Base-by-base conservation (phyloP, 345 rosid species). In the Pelargonium nanum region DNA sequence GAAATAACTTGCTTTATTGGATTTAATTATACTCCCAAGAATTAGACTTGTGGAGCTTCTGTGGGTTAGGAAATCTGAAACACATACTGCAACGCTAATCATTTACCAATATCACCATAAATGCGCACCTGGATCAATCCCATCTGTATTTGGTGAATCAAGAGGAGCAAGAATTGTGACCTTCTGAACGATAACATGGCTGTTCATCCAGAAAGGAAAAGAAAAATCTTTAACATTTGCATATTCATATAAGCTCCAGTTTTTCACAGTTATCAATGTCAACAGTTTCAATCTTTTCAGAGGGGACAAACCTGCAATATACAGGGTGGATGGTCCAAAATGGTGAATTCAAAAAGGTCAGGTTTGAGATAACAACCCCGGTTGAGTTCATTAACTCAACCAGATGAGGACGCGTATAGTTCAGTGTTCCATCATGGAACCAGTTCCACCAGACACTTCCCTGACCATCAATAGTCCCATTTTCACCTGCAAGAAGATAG, bases 281-380 rank as follows among this genome's bases (percentile, higher is more conserved):
- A 53, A 34, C 69, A 62, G 54, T 21, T 57, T 50, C 68, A 63
- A 54, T 66, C 57, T 57, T 44, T 24, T 22, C 16, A 30, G 48
- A 70, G 56, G 56, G 68, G 53, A 70, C 78, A 63, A 64, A 93
- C 99, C 99, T 93, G 97, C 97, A 87, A 67, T 93, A 93, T 30
- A 93, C 95, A 23, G 99, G 99, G 68, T 93, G 97, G 74, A 93
- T 84, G 65, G 82, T 93, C 99, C 96, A 93, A 74, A 93, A 89
- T 12, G 99, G 99, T 1, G 99, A 88, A 72, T 93, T 81, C 70
- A 84, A 69, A 78, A 93, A 87, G 24, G 96, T 89, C 77, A 89
- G 68, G 74, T 89, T 89, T 32, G 97, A 89, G 79, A 93, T 89
- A 60, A 80, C 65, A 13, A 93, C 71, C 61, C 85, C 87, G 6